Evolutionary conservation across 2,329 filamentous ascomycete species (phyloP).

Genomic region (Curvularia hawaiiensis): DNA sequence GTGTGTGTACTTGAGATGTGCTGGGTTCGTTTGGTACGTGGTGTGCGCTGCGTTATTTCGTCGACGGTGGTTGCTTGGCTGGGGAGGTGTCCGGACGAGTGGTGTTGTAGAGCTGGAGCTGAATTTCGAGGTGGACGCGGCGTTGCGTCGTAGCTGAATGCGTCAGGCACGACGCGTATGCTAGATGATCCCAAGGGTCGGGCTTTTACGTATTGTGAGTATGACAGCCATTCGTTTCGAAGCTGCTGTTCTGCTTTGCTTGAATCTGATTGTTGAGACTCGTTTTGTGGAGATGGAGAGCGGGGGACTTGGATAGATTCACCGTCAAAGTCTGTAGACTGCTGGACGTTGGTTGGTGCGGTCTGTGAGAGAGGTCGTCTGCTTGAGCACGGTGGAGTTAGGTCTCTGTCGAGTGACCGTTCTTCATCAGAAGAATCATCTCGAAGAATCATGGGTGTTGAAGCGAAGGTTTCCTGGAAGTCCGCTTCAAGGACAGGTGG

Average conservation of each 20-base stretch:
- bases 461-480: slow-evolving; percentile 26
- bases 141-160: slow-evolving; percentile 36
- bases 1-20: slow-evolving; percentile 22
- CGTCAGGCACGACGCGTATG: slow-evolving; percentile 33
- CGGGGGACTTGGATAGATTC: slow-evolving; percentile 30
- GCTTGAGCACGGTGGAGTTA: slow-evolving; percentile 11
- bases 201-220: slow-evolving; percentile 38
- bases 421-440: slow-evolving; percentile 30
- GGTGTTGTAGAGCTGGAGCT: neutral
- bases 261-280: slow-evolving; percentile 36
- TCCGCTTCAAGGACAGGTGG: slow-evolving; percentile 15
- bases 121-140: slow-evolving; percentile 14
- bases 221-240: slow-evolving; percentile 38
- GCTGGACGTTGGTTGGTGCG: slow-evolving; percentile 11
- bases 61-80: slow-evolving; percentile 46
- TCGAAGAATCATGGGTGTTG: slow-evolving; percentile 34
- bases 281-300: slow-evolving; percentile 27
- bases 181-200: slow-evolving; percentile 30
- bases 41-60: slow-evolving; percentile 31
- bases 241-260: slow-evolving; percentile 43
- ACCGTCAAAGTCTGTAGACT: slow-evolving; percentile 25
- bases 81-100: slow-evolving; percentile 14
- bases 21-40: slow-evolving; percentile 22
- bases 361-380: neutral
- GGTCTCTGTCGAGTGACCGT: slow-evolving; percentile 2